phyloP scores from a whole-genome alignment of 2,329 filamentous ascomycete genomes.

The Sarocladium kiliense region DNA sequence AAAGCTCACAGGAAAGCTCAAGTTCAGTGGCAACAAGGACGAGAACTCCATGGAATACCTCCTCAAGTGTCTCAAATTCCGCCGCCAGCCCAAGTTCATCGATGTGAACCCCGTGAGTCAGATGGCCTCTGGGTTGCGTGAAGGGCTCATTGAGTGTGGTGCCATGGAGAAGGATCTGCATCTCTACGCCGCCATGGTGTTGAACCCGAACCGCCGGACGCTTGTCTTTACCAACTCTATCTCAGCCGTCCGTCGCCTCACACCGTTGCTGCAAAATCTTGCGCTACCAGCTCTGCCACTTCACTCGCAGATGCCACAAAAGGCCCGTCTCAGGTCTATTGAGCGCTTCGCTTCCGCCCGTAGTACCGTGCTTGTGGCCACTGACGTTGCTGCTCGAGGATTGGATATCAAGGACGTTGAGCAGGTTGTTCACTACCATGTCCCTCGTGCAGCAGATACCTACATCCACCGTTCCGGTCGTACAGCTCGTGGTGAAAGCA shows the following conservation, averaged over 20 bases:
- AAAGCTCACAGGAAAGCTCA: conserved; percentile 64
- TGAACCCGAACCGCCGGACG: conserved; percentile 75
- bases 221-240: conserved; percentile 97
- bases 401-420: conserved; percentile 90
- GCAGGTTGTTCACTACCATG: conserved; percentile 90
- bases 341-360: conserved; percentile 63
- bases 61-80: conserved; percentile 82
- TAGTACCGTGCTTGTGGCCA: conserved; percentile 75
- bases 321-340: conserved; percentile 86
- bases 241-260: conserved; percentile 79
- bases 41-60: conserved; percentile 90
- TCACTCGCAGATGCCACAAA: conserved; percentile 94
- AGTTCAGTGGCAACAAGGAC: conserved; percentile 48
- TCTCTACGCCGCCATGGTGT: conserved; percentile 79
- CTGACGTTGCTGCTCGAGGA: conserved; percentile 88
- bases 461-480: conserved; percentile 96
- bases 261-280: conserved; percentile 78
- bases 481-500: conserved; percentile 76
- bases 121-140: conserved; percentile 80
- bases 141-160: conserved; percentile 87
- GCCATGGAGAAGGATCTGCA: conserved; percentile 96
- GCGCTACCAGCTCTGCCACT: conserved; percentile 70
- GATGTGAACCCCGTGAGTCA: conserved; percentile 86
- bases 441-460: conserved; percentile 83
- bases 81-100: conserved; percentile 80